These are phyloP conservation scores for Stachybotrys elegans DNA, from an alignment of 2,329 filamentous ascomycete genomes.

Conservation along the genomic window DNA sequence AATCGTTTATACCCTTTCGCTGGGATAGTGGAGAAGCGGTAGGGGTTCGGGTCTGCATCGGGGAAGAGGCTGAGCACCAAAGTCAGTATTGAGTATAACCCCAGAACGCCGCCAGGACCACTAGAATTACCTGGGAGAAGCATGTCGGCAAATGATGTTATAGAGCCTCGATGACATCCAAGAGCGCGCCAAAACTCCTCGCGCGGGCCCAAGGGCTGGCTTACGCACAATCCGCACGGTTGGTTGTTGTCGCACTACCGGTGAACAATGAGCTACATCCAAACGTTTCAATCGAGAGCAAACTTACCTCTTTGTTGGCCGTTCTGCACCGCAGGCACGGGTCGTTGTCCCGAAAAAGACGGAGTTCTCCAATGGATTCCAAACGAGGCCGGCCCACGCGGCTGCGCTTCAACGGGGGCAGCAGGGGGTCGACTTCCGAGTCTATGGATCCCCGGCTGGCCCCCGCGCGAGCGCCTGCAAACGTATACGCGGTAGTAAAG, in stretches of 20 bases:
- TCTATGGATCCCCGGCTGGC: constrained; percentile 36
- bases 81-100: not conserved
- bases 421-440: constrained; percentile 43
- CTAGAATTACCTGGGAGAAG: constrained; percentile 41
- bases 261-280: constrained; percentile 10
- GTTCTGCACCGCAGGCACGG: constrained; percentile 49
- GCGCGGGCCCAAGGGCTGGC: constrained; percentile 27
- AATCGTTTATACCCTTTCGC: constrained; percentile 47
- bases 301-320: constrained; percentile 40
- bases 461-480: constrained; percentile 31
- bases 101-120: not conserved
- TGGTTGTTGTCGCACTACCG: constrained; percentile 46
- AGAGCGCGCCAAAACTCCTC: constrained; percentile 43
- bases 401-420: constrained; percentile 51
- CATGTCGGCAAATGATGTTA: constrained; percentile 41
- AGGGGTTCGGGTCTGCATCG: constrained; percentile 44
- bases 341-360: constrained; percentile 40
- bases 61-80: constrained; percentile 40
- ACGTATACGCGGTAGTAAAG: constrained; percentile 25
- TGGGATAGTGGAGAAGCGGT: constrained; percentile 44
- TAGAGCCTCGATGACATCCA: constrained; percentile 46
- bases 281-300: no score
- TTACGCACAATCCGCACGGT: constrained; percentile 42
- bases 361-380: constrained; percentile 53
- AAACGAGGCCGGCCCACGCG: constrained; percentile 47